A percentile compares a stretch with the other conserved stretches of the same genome.
phyloP scores from a whole-genome alignment of 1,284 basidiomycete genomes.

The Ustilago trichophora region DNA sequence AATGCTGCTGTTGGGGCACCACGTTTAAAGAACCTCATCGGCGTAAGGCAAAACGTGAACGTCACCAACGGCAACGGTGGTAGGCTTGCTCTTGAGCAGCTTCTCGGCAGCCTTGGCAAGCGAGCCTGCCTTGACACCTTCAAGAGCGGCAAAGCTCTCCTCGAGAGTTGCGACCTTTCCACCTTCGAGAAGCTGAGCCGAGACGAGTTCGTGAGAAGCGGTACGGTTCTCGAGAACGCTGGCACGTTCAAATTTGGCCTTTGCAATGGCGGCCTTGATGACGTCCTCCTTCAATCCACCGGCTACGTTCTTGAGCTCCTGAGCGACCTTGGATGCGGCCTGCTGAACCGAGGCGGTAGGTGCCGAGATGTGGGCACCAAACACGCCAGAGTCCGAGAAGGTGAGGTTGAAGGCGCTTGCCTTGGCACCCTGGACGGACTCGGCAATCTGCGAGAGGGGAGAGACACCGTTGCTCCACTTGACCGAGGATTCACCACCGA shows the following conservation, averaged over 20 bases:
- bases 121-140: conserved; percentile 50
- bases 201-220: conserved; percentile 52
- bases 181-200: conserved; percentile 52
- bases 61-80: conserved; percentile 62
- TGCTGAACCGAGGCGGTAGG: conserved; percentile 48
- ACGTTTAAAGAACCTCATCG: conserved; percentile 60
- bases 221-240: conserved; percentile 53
- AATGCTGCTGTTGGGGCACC: too few species aligned
- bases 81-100: conserved; percentile 64
- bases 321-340: conserved; percentile 50
- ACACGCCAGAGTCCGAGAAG: conserved; percentile 61
- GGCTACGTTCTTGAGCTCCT: conserved; percentile 59
- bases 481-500: conserved; percentile 61
- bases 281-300: conserved; percentile 52
- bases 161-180: conserved; percentile 45
- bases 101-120: conserved; percentile 52
- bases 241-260: conserved; percentile 63
- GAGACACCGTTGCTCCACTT: conserved; percentile 63
- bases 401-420: conserved; percentile 62
- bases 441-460: conserved; percentile 51
- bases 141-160: conserved; percentile 49
- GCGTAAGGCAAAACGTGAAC: conserved; percentile 63
- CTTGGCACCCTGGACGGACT: conserved; percentile 42
- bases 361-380: conserved; percentile 61
- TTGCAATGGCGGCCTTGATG: conserved; percentile 56